Evolutionary conservation across 306 rosid species (phyloP), one percentile per base, ranked within the genome.

Genomic region (Mimosa pudica): DNA sequence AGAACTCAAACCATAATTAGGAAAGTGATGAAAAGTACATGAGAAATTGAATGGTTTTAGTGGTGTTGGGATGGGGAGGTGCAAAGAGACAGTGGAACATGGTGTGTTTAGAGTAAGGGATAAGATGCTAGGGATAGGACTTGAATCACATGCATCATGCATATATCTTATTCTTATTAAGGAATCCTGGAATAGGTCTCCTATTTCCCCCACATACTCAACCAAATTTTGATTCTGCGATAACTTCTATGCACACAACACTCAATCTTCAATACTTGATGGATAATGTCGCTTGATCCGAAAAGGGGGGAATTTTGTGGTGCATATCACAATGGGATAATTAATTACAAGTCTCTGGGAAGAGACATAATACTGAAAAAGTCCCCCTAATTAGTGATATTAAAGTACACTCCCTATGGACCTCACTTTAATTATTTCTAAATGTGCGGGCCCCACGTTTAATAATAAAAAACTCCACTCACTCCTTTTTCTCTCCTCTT

Each of bases 11-110:
- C 12, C 3, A 13, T 1, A 36, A 61, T 32, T 4, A 11, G 7
- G 4, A n/a, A 68, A 18, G 73, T 12, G 18, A 68, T 12, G 18
- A 68, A 68, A 44, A 42, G 9, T 32, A 2, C 42, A 45, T 45
- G 73, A 44, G 4, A 24, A 46, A 20, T 45, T 20, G 41, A 10
- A 20, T 11, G 32, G 49, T 12, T 32, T 20, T 20, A n/a, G 74
- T 70, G 74, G 74, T 70, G 74, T 46, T 70, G 74, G 74, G 32
- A 69, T 69, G 55, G 20, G 73, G 32, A 69, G 55, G 55, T 46
- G 41, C 74, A 70, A 33, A 46, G 55, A 45, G 74, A 70, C 74
- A 70, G 2, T 4, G 32, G 20, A 10, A 70, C 74, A 70, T 70
- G 74, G 33, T 46, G 41, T 70, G 74, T 46, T 68, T 42, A 33